Evolutionary conservation across 116 monocot genomes (phyloP).

Genomic region (Thalassia testudinum): DNA sequence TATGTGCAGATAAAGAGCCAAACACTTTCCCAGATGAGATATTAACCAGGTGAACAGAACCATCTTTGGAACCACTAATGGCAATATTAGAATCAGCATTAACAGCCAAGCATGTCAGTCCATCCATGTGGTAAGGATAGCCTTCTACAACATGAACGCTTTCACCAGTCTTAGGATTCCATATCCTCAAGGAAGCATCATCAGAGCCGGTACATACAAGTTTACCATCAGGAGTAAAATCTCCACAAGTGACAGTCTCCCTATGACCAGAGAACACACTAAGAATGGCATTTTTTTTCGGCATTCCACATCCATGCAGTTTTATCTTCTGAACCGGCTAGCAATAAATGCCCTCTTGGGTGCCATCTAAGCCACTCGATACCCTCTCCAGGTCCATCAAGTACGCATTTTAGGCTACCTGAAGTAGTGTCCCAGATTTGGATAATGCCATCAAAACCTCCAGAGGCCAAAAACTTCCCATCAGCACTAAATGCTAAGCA

Average conservation of each 20-base stretch:
- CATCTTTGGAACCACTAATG: conserved; percentile 71
- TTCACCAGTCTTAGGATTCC: conserved; percentile 74
- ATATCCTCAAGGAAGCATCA: conserved; percentile 84
- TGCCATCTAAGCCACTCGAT: conserved; percentile 99
- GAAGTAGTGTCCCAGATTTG: conserved; percentile 59
- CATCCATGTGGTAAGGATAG: conserved; percentile 76
- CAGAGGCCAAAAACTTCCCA: conserved; percentile 76
- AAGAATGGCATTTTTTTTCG: conserved; percentile 39
- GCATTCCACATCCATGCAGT: conserved; percentile 93
- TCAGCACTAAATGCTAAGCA: conserved; percentile 66
- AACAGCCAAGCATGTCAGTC: conserved; percentile 68
- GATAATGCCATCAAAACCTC: conserved; percentile 73
- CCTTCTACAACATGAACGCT: conserved; percentile 57
- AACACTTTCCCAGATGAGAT: conserved; percentile 31
- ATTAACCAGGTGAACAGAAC: conserved; percentile 76
- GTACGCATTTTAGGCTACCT: conserved; percentile 23
- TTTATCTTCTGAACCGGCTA: conserved; percentile 79
- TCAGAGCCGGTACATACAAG: conserved; percentile 83
- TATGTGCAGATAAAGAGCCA: too few relatives aligned
- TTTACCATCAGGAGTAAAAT: conserved; percentile 98
- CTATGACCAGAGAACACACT: conserved; percentile 83
- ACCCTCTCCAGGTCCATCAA: conserved; percentile 70
- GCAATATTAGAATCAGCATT: conserved; percentile 64
- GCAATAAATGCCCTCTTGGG: conserved; percentile 60
- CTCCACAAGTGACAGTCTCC: conserved; percentile 78